Evolutionary conservation across 192 early-diverging fungal genomes (phyloP), one percentile per base, ranked within the genome.

Genomic region (Chytriomyces sp.): DNA sequence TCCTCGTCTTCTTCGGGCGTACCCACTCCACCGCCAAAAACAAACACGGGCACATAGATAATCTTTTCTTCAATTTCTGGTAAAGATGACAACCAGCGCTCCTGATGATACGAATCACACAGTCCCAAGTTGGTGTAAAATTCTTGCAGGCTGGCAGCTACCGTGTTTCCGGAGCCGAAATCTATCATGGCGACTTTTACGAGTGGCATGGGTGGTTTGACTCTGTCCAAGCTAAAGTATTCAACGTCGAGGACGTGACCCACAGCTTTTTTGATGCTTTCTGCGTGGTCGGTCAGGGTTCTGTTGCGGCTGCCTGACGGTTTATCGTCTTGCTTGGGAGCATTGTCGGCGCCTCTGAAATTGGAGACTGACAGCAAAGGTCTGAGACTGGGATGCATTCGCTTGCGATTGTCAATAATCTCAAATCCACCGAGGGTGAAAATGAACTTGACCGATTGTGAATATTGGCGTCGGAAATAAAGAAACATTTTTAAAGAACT

Each of bases 21-120:
- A 18, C 20, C 20, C 43, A n/a, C 26, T 16, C 23, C 24, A 1
- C 24, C 72, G 9, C 60, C 61, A 73, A 73, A 73, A 10, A 73
- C 45, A 63, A 73, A 73, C 45, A 73, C 61, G 45, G 72, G 72
- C 35, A 73, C 61, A 63, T 3, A 73, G n/a, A 73, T 46, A 45
- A 49, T 61, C 28, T 0, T 28, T 20, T 57, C 53, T 35, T 35
- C 35, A 35, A 57, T 57, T 13, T 57, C 53, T 20, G 53, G 53
- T 57, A 57, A 57, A 57, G 16, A n/a, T 64, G 20, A 35, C 20
- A 16, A 6, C 53, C 7, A 9, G 53, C 59, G 59, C 8, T 71
- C 69, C 11, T 20, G n/a, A 1, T 13, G 10, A 16, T 43, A n/a
- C 10, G 28, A 13, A 24, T 48, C 23, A 13, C 20, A 8, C 13